These are phyloP conservation scores for Penicillium sp. DNA, from an alignment of 2,329 filamentous ascomycete species.

Conservation along the genomic window DNA sequence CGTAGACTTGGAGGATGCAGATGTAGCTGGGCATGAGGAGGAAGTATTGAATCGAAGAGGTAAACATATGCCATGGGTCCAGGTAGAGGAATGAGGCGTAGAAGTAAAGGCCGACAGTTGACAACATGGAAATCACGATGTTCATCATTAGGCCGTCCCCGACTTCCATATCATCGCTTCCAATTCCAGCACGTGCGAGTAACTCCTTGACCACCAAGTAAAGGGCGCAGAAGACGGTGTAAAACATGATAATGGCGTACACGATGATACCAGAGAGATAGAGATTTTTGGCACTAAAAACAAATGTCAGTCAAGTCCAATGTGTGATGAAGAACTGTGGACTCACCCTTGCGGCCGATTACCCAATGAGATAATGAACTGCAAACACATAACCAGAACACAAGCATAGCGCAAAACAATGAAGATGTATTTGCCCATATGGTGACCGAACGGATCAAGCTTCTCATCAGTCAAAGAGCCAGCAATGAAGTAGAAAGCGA, in stretches of 20 bases:
- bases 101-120: constrained; percentile 92
- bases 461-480: constrained; percentile 77
- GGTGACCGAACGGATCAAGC: constrained; percentile 88
- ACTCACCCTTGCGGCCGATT: constrained; percentile 84
- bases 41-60: constrained; percentile 87
- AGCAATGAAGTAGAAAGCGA: constrained; percentile 97
- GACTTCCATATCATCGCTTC: constrained; percentile 53
- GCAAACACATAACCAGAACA: constrained; percentile 83
- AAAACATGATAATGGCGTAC: constrained; percentile 93
- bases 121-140: constrained; percentile 83
- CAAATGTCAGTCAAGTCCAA: constrained; percentile 6
- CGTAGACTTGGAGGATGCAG: constrained; percentile 96
- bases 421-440: constrained; percentile 82
- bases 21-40: constrained; percentile 89
- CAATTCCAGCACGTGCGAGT: constrained; percentile 47
- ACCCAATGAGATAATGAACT: constrained; percentile 95
- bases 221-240: constrained; percentile 84
- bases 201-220: constrained; percentile 89
- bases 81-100: constrained; percentile 95
- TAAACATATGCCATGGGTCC: constrained; percentile 99
- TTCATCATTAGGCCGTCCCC: constrained; percentile 94
- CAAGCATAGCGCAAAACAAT: constrained; percentile 80
- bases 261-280: constrained; percentile 85
- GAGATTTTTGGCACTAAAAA: constrained; percentile 69
- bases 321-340: neutral